Evolutionary conservation across 495 filamentous ascomycete genomes (phyloP).

Genomic region (Aspergillus asperescens): DNA sequence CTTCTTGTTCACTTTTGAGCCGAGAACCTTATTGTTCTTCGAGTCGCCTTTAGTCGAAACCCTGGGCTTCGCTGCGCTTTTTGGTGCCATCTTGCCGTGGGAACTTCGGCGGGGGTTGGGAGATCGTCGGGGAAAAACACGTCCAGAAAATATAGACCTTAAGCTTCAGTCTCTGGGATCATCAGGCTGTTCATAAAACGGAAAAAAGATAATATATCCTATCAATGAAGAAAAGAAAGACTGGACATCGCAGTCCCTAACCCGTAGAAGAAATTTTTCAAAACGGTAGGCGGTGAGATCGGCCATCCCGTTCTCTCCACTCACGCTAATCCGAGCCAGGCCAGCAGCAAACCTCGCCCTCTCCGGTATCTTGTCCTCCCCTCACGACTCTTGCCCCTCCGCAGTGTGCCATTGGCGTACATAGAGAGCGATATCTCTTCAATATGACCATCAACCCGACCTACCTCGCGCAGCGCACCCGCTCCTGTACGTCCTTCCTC

Average conservation of each 20-base stretch:
- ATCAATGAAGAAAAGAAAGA: slow-evolving; percentile 6
- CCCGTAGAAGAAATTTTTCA: slow-evolving; percentile 30
- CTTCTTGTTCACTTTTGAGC: slow-evolving; percentile 39
- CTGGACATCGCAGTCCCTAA: neutral
- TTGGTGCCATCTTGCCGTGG: slow-evolving; percentile 30
- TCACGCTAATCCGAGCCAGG: slow-evolving; percentile 17
- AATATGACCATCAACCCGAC: slow-evolving; percentile 84
- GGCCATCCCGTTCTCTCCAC: slow-evolving; percentile 25
- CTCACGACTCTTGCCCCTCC: slow-evolving; percentile 17
- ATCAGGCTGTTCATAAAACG: neutral
- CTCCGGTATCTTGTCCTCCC: slow-evolving; percentile 9
- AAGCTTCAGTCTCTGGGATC: neutral
- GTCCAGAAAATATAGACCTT: neutral
- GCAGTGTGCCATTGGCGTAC: slow-evolving; percentile 22
- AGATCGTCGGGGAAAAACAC: neutral
- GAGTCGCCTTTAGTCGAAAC: slow-evolving; percentile 24
- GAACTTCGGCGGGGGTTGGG: neutral
- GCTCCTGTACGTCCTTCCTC: slow-evolving; percentile 65
- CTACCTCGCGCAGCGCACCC: slow-evolving; percentile 82
- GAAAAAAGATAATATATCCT: neutral
- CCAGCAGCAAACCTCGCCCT: slow-evolving; percentile 16
- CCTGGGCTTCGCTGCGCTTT: slow-evolving; percentile 29
- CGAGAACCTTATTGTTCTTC: slow-evolving; percentile 31
- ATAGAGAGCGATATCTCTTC: slow-evolving; percentile 16
- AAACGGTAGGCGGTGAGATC: slow-evolving; percentile 43